Evolutionary conservation across 768 basidiomycete genomes (phyloP), one percentile per base, ranked within the genome.

Genomic region (Termitomyces sp.): DNA sequence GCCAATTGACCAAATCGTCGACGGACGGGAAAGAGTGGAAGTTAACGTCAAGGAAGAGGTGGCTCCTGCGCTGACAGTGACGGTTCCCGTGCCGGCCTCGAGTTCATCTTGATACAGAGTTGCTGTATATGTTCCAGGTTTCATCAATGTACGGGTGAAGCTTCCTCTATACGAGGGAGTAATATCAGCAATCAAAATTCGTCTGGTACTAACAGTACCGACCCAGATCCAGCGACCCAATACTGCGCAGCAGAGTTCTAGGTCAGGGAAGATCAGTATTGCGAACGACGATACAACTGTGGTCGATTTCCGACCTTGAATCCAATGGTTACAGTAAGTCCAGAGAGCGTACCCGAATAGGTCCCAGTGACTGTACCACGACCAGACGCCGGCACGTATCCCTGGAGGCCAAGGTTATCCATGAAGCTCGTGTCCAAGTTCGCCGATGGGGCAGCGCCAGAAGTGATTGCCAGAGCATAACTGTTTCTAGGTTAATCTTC

Each of bases 31-130:
- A 22, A 78, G 63, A 36, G 65, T 68, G 2, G 74, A 70, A 7
- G 68, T 60, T 60, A 79, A 61, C 6, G 69, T 75, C 45, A 77
- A 59, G 0, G 73, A 68, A 13, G 75, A 70, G 7, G 79, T 80
- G 28, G 65, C 53, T 28, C 81, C 81, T 35, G 78, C 76, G 20
- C 63, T 71, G 42, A 82, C 79, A 22, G 71, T 72, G 44, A 82
- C 80, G 50, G 67, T 73, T 32, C 75, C 76, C 11, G 76, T 74
- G n/a, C 75, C 79, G 28, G 76, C 77, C 63, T 77, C 79, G 11
- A 81, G 70, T 66, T 83, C 79, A 45, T 77, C 78, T 66, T 82
- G 75, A 66, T 72, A 81, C 22, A 82, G 69, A 11, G 79, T 79
- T 13, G 72, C 76, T 12, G 77, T 77, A 64, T 82, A 83, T 39